Base-by-base conservation (phyloP, 1,139 yeast species). In the Candida dubliniensis region DNA sequence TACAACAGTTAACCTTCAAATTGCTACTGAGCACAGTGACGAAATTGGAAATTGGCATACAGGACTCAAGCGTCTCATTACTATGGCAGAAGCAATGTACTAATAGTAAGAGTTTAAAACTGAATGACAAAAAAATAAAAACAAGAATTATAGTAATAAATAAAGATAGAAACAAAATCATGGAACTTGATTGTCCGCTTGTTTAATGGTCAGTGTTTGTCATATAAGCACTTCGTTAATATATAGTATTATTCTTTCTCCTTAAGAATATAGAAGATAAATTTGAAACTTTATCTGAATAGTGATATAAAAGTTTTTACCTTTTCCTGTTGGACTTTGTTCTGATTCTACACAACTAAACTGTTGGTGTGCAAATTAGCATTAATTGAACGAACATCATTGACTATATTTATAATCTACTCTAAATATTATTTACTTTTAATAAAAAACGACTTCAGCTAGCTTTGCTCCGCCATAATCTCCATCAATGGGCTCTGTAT, bases 11-110 rank as follows among this genome's bases (percentile, higher is more conserved):
- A 80, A 80, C 51, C 65, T 75, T 39, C 81, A 82, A 43, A 77
- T 93, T 53, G 79, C 87, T 40, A 77, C 90, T 8, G 76, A 79
- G 34, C 78, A 80, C 54, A 77, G 84, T 40, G 82, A 79, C 36
- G 96, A 91, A 63, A 81, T 87, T 52, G 96, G 96, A 10, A 82
- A 86, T 56, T 93, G 99, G 99, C 82, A 88, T 70, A 82, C 88
- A 24, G 99, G 99, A 57, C 85, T 93, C 42, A 89, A 87, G 67
- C 81, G 97, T 56, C 76, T 93, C 54, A 82, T 93, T 50, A 87
- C 86, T 49, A 87, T 93, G 82, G 80, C 76, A 37, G 81, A 77
- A 54, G 83, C 79, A 13, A 62, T 71, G 59, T 62, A 55, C 42
- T 54, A 52, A 45, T 27, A 18, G 23, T 18, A 18, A 18, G 23